Conservation (phyloP, 495 filamentous ascomycete genomes). For the Penicillium bovifimosum region DNA sequence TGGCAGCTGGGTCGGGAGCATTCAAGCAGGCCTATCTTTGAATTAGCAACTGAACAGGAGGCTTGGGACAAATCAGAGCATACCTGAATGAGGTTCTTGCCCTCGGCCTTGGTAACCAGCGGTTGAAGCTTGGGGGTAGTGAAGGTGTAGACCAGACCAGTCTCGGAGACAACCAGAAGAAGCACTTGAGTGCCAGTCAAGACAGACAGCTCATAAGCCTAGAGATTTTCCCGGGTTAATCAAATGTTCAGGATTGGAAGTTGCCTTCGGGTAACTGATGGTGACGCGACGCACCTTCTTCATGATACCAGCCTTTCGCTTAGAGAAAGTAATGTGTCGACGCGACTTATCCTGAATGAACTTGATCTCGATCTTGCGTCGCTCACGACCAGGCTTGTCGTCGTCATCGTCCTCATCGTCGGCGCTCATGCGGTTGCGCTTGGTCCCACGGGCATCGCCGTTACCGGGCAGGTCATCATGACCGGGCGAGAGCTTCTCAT, state of each 20-base stretch:
- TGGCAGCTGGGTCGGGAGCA: conserved; percentile 87
- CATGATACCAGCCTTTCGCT: conserved; percentile 99
- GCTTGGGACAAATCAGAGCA: conserved; percentile 7
- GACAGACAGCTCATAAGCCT: conserved; percentile 98
- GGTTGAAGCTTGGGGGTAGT: conserved; percentile 99
- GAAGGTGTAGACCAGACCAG: conserved; percentile 97
- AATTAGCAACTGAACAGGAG: neutral
- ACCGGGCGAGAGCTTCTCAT: conserved; percentile 44
- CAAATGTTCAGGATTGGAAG: neutral
- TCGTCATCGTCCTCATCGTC: conserved; percentile 99
- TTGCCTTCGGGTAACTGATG: conserved; percentile 6
- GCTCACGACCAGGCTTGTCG: conserved; percentile 96
- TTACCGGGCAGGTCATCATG: conserved; percentile 50
- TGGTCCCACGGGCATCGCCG: conserved; percentile 74
- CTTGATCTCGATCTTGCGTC: conserved; percentile 99
- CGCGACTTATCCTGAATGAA: conserved; percentile 99
- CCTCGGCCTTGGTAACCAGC: conserved; percentile 96
- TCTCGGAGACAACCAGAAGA: conserved; percentile 95
- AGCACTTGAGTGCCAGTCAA: conserved; percentile 97
- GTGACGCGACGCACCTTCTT: conserved; percentile 76
- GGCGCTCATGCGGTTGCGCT: conserved; percentile 77
- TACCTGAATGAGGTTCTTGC: conserved; percentile 99
- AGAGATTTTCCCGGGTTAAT: conserved; percentile 14
- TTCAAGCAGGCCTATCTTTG: conserved; percentile 80
- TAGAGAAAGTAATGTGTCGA: conserved; percentile 99